Evolutionary conservation across 108 stramenopile species (phyloP).

Genomic region (Nitzschia sp.): DNA sequence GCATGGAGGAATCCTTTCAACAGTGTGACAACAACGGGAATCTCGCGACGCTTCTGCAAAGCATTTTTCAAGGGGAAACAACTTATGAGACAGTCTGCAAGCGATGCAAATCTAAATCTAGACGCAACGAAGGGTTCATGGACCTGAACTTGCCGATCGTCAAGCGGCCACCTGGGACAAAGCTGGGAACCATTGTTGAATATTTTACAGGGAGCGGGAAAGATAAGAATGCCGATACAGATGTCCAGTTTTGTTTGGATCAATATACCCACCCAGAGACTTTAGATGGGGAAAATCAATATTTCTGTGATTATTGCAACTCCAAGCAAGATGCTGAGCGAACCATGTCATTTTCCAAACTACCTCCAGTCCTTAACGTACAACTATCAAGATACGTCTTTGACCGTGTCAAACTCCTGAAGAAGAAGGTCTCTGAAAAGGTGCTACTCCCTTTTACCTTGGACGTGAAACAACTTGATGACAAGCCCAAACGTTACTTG

Average conservation of each 20-base stretch:
- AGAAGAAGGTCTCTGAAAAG: slow-evolving; percentile 73
- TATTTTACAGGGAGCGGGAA: slow-evolving; percentile 1
- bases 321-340: slow-evolving; percentile 70
- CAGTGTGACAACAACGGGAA: slow-evolving; percentile 39
- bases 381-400: slow-evolving; percentile 84
- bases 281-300: slow-evolving; percentile 81
- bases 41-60: slow-evolving; percentile 51
- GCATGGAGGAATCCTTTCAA: slow-evolving; percentile 78
- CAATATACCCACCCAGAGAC: slow-evolving; percentile 58
- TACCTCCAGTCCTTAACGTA: slow-evolving; percentile 82
- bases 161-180: slow-evolving; percentile 1
- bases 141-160: slow-evolving; percentile 74
- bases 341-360: slow-evolving; percentile 33
- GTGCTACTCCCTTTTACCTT: slow-evolving; percentile 61
- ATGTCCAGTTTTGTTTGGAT: slow-evolving; percentile 72
- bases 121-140: slow-evolving; percentile 64
- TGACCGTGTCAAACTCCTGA: slow-evolving; percentile 53
- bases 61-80: slow-evolving; percentile 63
- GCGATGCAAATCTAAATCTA: slow-evolving; percentile 47
- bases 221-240: slow-evolving; percentile 40
- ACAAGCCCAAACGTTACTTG: slow-evolving; percentile 33
- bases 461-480: slow-evolving; percentile 25
- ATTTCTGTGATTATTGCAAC: slow-evolving; percentile 62
- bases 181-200: slow-evolving; percentile 11
- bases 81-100: slow-evolving; percentile 65